Evolutionary conservation across 495 filamentous ascomycete genomes (phyloP), one percentile per base, ranked within the genome.

Genomic region (Hypoxylon intermedium): DNA sequence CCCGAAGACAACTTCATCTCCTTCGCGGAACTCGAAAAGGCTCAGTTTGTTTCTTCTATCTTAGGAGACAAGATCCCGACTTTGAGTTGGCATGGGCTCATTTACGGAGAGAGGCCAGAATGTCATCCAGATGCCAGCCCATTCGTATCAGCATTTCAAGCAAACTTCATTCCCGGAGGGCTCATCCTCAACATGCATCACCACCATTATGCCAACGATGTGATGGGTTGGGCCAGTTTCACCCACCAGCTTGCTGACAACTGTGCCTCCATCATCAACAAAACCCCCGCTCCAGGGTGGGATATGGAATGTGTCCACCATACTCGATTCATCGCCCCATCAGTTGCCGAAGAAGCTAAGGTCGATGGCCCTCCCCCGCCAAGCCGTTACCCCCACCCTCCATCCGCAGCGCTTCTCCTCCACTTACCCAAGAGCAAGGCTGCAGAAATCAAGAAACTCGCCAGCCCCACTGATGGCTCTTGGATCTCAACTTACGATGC

Each of bases 401-500:
- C 46, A 13, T 59, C 60, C 0, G 55, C 60, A 11, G 70, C 56
- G 9, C 68, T 77, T 15, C 64, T 79, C 3, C 74, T 79, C 54
- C 74, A 79, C 28, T 62, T 79, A 2, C 73, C 73, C 12, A 74
- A 73, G 58, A 77, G 73, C 65, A 77, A 77, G 31, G 74, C 74
- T 1, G 71, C 73, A 0, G 69, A 74, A 43, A 50, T 79, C 1
- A 77, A 78, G 54, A 64, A 57, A 21, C 62, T 77, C 1, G 74
- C 75, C 0, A 58, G 48, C 0, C 75, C 75, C 1, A 33, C 52
- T 11, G 73, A 65, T 6, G 45, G 72, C 37, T 4, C 66, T 5
- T 76, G 71, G 70, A 72, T 79, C 41, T 80, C 77, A 0, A 78
- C 72, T 6, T 78, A 76, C 34, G 75, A 79, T 41, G 75, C 77